These are phyloP conservation scores for Penicillium psychrosexuale DNA, from an alignment of 2,329 filamentous ascomycete genomes.

Conservation along the genomic window DNA sequence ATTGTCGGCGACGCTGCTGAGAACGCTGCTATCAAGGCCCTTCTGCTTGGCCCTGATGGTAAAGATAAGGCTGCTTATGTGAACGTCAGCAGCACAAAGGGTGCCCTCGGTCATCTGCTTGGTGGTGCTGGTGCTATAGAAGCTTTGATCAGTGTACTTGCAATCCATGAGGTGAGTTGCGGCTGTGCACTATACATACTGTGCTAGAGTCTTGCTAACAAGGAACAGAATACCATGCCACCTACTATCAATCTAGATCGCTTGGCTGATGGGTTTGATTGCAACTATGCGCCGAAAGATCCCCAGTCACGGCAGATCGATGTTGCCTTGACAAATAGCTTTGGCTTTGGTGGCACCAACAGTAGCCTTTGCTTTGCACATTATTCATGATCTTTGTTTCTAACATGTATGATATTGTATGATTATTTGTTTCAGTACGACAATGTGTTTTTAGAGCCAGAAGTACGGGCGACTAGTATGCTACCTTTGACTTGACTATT, in stretches of 20 bases:
- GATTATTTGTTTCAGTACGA: constrained; percentile 7
- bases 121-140: constrained; percentile 90
- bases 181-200: not conserved
- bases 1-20: constrained; percentile 82
- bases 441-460: not conserved
- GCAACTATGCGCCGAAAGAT: constrained; percentile 76
- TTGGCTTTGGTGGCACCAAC: constrained; percentile 97
- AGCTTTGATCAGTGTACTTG: constrained; percentile 77
- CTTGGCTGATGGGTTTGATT: constrained; percentile 64
- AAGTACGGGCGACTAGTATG: too few relatives aligned
- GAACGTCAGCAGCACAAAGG: constrained; percentile 90
- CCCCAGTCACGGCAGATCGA: constrained; percentile 69
- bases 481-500: too few relatives aligned
- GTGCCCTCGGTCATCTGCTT: constrained; percentile 84
- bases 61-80: constrained; percentile 60
- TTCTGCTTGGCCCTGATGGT: constrained; percentile 73
- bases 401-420: not conserved
- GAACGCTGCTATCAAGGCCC: constrained; percentile 71
- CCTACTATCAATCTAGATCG: constrained; percentile 80
- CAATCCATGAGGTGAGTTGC: constrained; percentile 68
- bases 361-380: constrained; percentile 73
- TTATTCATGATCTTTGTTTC: constrained; percentile 16
- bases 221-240: constrained; percentile 68
- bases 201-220: not conserved
- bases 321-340: constrained; percentile 87